Percentiles rank a stretch among this genome's conserved stretches.
phyloP scores from a whole-genome alignment of 2,329 filamentous ascomycete species.

The Fusarium buxicola region DNA sequence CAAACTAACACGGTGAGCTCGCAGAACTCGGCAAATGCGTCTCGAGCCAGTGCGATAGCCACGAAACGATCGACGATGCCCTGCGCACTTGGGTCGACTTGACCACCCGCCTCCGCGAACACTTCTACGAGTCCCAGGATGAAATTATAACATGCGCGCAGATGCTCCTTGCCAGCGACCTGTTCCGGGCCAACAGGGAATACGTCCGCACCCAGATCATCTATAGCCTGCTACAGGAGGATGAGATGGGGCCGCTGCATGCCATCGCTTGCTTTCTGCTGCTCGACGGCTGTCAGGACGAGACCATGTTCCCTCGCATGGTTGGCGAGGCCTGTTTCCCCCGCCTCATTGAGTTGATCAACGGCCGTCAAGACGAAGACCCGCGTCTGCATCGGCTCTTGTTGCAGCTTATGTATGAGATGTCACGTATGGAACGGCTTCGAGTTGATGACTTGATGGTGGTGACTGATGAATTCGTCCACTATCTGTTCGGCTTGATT shows the following conservation, averaged over 20 bases:
- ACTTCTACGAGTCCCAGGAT: slow-evolving; percentile 79
- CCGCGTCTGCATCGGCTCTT: slow-evolving; percentile 81
- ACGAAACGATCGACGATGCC: slow-evolving; percentile 81
- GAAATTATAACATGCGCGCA: slow-evolving; percentile 85
- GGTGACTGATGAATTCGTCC: slow-evolving; percentile 84
- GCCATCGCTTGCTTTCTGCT: slow-evolving; percentile 86
- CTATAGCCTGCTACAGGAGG: slow-evolving; percentile 90
- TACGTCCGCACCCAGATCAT: slow-evolving; percentile 95
- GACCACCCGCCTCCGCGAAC: slow-evolving; percentile 79
- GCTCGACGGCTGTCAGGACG: slow-evolving; percentile 84
- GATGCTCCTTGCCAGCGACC: slow-evolving; percentile 77
- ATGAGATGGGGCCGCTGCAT: slow-evolving; percentile 83
- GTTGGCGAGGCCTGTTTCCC: slow-evolving; percentile 86
- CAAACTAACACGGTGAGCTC: slow-evolving; percentile 22
- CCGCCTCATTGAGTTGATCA: slow-evolving; percentile 84
- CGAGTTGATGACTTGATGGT: slow-evolving; percentile 80
- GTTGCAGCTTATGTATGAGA: slow-evolving; percentile 93
- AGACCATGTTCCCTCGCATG: slow-evolving; percentile 86
- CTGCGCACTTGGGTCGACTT: slow-evolving; percentile 87
- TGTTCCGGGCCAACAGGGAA: slow-evolving; percentile 80
- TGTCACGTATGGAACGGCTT: slow-evolving; percentile 90
- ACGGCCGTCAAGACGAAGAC: slow-evolving; percentile 72
- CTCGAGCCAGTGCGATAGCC: slow-evolving; percentile 59
- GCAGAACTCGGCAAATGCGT: slow-evolving; percentile 63
- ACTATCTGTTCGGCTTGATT: slow-evolving; percentile 86